A percentile compares a stretch with the other conserved stretches of the same genome.
Evolutionary conservation across 192 early-diverging fungal genomes (phyloP).

Genomic region (Podila minutissima): DNA sequence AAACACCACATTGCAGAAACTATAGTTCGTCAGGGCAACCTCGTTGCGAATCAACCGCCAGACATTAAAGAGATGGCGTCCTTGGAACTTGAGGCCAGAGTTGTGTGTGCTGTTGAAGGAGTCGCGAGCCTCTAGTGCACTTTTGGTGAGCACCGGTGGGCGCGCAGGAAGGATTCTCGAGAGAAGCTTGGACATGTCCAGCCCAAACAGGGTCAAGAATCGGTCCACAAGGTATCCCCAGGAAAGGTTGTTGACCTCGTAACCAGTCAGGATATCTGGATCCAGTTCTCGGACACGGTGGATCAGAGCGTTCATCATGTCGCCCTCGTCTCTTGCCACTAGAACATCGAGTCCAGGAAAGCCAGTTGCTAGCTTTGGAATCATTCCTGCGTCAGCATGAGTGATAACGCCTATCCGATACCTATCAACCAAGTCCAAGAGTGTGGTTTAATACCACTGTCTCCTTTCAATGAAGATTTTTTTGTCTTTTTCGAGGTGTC

Average conservation of each 20-base stretch:
- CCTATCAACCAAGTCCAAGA: constrained; percentile 10
- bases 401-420: constrained; percentile 67
- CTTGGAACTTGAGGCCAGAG: constrained; percentile 69
- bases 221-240: constrained; percentile 81
- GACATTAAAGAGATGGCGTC: constrained; percentile 88
- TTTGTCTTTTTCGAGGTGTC: neutral
- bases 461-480: neutral
- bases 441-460: neutral
- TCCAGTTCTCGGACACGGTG: constrained; percentile 68
- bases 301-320: constrained; percentile 67
- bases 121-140: constrained; percentile 31
- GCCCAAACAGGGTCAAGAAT: constrained; percentile 13
- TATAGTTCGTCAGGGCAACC: constrained; percentile 79
- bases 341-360: constrained; percentile 46
- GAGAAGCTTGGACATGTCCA: constrained; percentile 43
- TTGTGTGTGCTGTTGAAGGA: constrained; percentile 44
- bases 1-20: constrained; percentile 77
- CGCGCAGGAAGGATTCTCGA: constrained; percentile 15
- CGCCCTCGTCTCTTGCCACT: constrained; percentile 61
- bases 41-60: constrained; percentile 89
- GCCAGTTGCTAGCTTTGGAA: constrained; percentile 41
- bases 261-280: constrained; percentile 90
- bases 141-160: constrained; percentile 17
- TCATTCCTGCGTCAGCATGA: constrained; percentile 30
- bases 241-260: constrained; percentile 84